These are phyloP conservation scores for Boehmeria nivea DNA, from an alignment of 306 rosid species.

Conservation along the genomic window DNA sequence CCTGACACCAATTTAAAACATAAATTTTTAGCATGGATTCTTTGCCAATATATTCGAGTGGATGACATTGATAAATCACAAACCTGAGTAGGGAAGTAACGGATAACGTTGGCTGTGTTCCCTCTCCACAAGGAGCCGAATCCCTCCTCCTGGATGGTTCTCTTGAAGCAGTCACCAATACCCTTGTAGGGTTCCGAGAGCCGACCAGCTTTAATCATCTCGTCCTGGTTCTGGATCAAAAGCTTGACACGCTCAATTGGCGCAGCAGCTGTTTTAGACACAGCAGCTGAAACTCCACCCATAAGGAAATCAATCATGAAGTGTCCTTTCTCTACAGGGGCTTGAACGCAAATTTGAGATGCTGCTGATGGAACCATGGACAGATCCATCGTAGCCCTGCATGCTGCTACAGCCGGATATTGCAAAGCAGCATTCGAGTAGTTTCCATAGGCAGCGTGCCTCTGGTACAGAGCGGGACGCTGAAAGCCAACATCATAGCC, in stretches of 20 bases:
- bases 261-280: constrained; percentile 90
- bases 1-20: constrained; percentile 35
- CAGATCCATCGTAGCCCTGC: constrained; percentile 49
- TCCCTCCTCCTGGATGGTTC: constrained; percentile 73
- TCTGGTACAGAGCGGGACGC: constrained; percentile 48
- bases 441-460: constrained; percentile 41
- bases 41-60: neutral
- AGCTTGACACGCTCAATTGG: constrained; percentile 92
- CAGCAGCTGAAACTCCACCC: constrained; percentile 98
- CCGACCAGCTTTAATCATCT: constrained; percentile 75
- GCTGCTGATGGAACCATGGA: constrained; percentile 50
- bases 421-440: constrained; percentile 64
- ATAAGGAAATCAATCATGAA: constrained; percentile 72
- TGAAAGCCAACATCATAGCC: constrained; percentile 37
- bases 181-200: constrained; percentile 91
- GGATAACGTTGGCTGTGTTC: constrained; percentile 83
- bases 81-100: constrained; percentile 52
- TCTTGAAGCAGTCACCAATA: constrained; percentile 71
- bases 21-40: constrained; percentile 8
- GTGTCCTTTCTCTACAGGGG: constrained; percentile 73
- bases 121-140: constrained; percentile 72
- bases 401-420: constrained; percentile 39
- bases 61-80: neutral
- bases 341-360: constrained; percentile 70
- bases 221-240: constrained; percentile 88